Evolutionary conservation across 495 filamentous ascomycete genomes (phyloP).

Genomic region (Penicillium turbatum): DNA sequence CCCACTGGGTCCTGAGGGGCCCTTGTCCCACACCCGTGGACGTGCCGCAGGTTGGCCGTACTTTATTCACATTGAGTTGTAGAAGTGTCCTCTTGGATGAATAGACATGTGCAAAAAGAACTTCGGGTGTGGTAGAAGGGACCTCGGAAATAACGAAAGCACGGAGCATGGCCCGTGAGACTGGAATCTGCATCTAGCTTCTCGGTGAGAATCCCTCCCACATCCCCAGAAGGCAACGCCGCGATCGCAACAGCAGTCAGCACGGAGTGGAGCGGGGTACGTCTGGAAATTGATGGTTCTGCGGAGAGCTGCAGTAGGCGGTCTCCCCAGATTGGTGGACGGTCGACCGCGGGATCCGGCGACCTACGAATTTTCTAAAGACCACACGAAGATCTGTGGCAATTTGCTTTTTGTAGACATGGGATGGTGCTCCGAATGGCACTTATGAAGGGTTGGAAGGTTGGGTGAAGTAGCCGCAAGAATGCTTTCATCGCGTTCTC

Average conservation of each 20-base stretch:
- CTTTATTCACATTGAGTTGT: too few species aligned
- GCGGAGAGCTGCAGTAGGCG: neutral
- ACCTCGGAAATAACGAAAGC: neutral
- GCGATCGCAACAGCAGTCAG: neutral
- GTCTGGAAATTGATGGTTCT: neutral
- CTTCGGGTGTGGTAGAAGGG: neutral
- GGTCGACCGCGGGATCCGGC: neutral
- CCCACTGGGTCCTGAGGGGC: neutral
- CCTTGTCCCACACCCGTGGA: neutral
- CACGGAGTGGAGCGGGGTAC: neutral
- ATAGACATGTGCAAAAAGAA: neutral
- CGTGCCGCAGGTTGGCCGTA: too few species aligned
- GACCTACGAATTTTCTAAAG: too few species aligned
- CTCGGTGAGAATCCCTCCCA: neutral
- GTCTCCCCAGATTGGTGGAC: neutral
- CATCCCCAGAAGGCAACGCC: neutral
- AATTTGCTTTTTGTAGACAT: neutral
- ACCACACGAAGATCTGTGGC: neutral
- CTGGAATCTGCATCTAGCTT: neutral
- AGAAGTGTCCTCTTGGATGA: too few species aligned
- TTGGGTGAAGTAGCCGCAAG: neutral
- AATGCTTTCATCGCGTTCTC: neutral
- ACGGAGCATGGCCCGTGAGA: conserved; percentile 2
- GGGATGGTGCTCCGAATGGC: too few species aligned
- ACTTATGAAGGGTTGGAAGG: neutral